These are phyloP conservation scores for Ramularia endophylla DNA, from an alignment of 2,329 filamentous ascomycete species.

Conservation along the genomic window DNA sequence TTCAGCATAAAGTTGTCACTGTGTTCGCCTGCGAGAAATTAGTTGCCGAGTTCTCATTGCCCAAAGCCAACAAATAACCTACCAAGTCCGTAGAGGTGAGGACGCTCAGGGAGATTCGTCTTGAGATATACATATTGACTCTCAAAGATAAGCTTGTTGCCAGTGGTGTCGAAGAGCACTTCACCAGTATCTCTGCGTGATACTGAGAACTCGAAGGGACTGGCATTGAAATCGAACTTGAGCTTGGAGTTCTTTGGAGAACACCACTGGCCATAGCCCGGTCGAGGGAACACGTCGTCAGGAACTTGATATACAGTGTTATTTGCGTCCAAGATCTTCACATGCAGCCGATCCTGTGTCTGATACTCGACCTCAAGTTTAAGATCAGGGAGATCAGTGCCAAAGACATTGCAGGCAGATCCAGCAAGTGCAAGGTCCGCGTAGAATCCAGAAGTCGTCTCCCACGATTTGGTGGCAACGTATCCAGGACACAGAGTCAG, in stretches of 20 bases:
- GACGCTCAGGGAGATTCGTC: slow-evolving; percentile 61
- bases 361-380: slow-evolving; percentile 26
- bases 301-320: slow-evolving; percentile 69
- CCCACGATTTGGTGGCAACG: slow-evolving; percentile 23
- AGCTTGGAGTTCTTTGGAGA: slow-evolving; percentile 22
- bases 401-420: slow-evolving; percentile 26
- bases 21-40: slow-evolving; percentile 51
- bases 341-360: no score
- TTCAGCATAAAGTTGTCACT: slow-evolving; percentile 53
- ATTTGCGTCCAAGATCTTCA: slow-evolving; percentile 57
- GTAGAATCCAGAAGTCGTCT: slow-evolving; percentile 19
- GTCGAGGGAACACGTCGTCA: slow-evolving; percentile 45
- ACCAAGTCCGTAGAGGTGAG: slow-evolving; percentile 68
- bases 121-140: slow-evolving; percentile 53
- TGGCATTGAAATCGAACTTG: slow-evolving; percentile 21
- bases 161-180: slow-evolving; percentile 27
- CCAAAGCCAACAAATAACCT: no score
- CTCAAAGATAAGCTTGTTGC: slow-evolving; percentile 26
- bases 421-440: slow-evolving; percentile 28
- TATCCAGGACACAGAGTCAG: slow-evolving; percentile 25
- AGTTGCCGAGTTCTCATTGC: no score
- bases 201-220: slow-evolving; percentile 27
- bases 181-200: slow-evolving; percentile 21
- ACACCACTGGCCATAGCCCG: no score
- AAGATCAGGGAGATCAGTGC: slow-evolving; percentile 25